Base-by-base conservation (phyloP, 805 yeast genomes). In the Dipodascus albidus region DNA sequence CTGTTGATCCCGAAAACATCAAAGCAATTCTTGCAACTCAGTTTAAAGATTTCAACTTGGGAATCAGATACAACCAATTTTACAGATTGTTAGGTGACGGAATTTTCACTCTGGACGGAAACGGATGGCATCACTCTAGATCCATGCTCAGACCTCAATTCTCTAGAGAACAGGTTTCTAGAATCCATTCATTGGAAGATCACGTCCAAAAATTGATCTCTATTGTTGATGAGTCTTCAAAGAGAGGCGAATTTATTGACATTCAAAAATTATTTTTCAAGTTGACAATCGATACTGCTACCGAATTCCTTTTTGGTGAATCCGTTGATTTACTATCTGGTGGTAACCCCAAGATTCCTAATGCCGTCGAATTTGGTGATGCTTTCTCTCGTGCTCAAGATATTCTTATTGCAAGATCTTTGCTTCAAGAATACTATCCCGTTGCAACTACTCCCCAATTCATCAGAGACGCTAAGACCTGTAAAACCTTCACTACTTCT, bases 111-210 rank as follows among this genome's bases (percentile, higher is more conserved):
- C 60, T 64, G 22, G 63, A 63, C 41, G 69, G 70, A 23, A 60
- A 59, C 42, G 64, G 62, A 23, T 69, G 73, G 73, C 62, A 64
- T 49, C 71, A 69, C 52, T 64, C 71, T 17, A 58, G 73, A 14
- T 62, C 67, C 3, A 54, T 69, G 62, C 60, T 69, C 47, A 61
- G 71, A 35, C 73, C 73, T 3, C 70, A 67, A 57, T 69, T 69
- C 57, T 50, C 61, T 47, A 57, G 65, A 2, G 65, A 63, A 44
- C 69, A 67, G 59, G 62, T 68, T 22, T 57, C 64, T 17, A 64
- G 64, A 23, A 57, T 67, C 0, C 57, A 54, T 4, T 51, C 57
- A 47, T 52, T 69, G 21, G 57, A 59, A 19, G 50, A 24, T n/a
- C 73, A 69, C 56, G 59, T 61, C 15, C 57, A 58, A 38, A 55